Evolutionary conservation across 495 filamentous ascomycete species (phyloP), one percentile per base, ranked within the genome.

Genomic region (Xylaria castorea): DNA sequence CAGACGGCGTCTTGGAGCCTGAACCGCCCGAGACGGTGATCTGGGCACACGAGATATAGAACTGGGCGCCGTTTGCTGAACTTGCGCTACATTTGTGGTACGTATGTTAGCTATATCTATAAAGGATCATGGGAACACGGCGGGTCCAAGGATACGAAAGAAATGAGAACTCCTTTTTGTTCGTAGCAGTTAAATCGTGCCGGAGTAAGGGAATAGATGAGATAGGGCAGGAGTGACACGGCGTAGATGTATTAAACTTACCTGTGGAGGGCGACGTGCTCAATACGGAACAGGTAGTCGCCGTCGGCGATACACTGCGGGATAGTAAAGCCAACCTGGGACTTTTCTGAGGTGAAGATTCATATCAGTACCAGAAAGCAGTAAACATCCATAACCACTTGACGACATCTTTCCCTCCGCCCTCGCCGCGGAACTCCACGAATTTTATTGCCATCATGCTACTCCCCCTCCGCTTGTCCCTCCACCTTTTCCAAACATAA

Each of bases 201-300:
- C 22, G 22, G 22, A 27, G 50, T 11, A 57, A 1, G 11, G 27
- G 18, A 18, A 16, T 57, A 32, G 27, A 57, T 32, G 14, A 57
- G 14, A 12, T 16, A 32, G 25, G 51, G 22, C 0, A n/a, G 57
- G 32, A 4, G 58, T 11, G 38, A 20, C 34, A 61, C 32, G n/a
- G 14, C 20, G 20, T 18, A 38, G 32, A 30, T 12, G 66, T 14
- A 32, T 22, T 18, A n/a, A n/a, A 57, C 66, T 55, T 3, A 57
- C 66, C 58, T 64, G 74, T 89, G 86, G 16, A 88, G 81, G 3
- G 83, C 87, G 48, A 90, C 85, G 71, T 89, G 87, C 80, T 91
- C 89, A 30, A 86, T 84, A 11, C 88, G 84, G 57, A 90, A 79
- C 22, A 91, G 85, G 78, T 91, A 91, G 58, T 89, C 84, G 65